Conservation (phyloP, 495 filamentous ascomycete species). For the Aspergillus campestris region DNA sequence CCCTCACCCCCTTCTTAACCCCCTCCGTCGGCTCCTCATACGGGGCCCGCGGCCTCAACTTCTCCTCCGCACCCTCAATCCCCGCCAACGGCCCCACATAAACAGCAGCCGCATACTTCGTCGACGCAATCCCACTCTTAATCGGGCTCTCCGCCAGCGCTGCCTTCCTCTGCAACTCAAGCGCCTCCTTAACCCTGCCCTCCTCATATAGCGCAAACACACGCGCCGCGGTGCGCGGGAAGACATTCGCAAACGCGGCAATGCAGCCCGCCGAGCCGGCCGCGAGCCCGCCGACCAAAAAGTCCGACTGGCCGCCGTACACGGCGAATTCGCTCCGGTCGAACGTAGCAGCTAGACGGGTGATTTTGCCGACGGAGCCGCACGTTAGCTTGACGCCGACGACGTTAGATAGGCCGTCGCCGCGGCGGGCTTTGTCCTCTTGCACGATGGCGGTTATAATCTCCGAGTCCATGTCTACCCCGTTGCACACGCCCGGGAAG, state of each 20-base stretch:
- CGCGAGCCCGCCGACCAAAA: slow-evolving; percentile 50
- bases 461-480: slow-evolving; percentile 58
- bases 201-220: slow-evolving; percentile 46
- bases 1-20: slow-evolving; percentile 39
- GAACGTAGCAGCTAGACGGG: slow-evolving; percentile 47
- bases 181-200: slow-evolving; percentile 43
- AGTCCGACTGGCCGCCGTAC: slow-evolving; percentile 64
- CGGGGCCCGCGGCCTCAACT: slow-evolving; percentile 49
- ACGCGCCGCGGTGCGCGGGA: slow-evolving; percentile 45
- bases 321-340: slow-evolving; percentile 48
- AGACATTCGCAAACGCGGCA: slow-evolving; percentile 58
- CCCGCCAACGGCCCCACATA: slow-evolving; percentile 47
- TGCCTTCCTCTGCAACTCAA: slow-evolving; percentile 46
- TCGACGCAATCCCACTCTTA: slow-evolving; percentile 53
- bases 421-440: slow-evolving; percentile 32
- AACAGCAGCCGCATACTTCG: slow-evolving; percentile 55
- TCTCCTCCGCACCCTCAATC: slow-evolving; percentile 46
- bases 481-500: slow-evolving; percentile 65
- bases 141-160: slow-evolving; percentile 47
- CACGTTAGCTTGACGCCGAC: slow-evolving; percentile 65
- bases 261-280: slow-evolving; percentile 58
- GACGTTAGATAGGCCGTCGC: slow-evolving; percentile 42
- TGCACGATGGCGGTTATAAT: slow-evolving; percentile 44
- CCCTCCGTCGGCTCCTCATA: slow-evolving; percentile 43
- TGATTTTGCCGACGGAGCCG: slow-evolving; percentile 60